Conservation (phyloP, 176 grass and related monocot genomes). For the Luzula sylvatica region DNA sequence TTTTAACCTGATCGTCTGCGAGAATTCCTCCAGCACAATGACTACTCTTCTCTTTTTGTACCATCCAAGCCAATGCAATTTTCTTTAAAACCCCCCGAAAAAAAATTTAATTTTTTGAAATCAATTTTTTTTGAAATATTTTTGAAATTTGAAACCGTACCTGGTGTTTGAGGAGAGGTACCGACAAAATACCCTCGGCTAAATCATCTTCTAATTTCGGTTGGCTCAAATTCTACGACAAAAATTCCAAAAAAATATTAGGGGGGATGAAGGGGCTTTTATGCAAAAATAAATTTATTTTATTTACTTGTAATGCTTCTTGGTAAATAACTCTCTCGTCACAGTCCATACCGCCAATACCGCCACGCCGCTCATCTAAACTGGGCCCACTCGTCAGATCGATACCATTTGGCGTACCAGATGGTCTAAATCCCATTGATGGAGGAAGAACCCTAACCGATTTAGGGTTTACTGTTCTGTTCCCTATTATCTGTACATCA, state of each 20-base stretch:
- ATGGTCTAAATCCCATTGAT: conserved; percentile 23
- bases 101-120: conserved; percentile 6
- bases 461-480: conserved; percentile 23
- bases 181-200: conserved; percentile 61
- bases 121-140: conserved; percentile 13
- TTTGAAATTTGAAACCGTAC: conserved; percentile 17
- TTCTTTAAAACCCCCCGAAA: conserved; percentile 50
- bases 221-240: conserved; percentile 54
- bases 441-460: conserved; percentile 47
- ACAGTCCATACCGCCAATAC: conserved; percentile 31
- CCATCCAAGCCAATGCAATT: conserved; percentile 99
- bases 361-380: conserved; percentile 29
- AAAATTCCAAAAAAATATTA: conserved; percentile 7
- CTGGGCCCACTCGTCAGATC: conserved; percentile 39
- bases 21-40: conserved; percentile 96
- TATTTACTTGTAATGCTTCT: conserved; percentile 81
- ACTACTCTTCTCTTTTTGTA: conserved; percentile 82
- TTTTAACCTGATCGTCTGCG: conserved; percentile 93
- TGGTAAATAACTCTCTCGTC: conserved; percentile 80
- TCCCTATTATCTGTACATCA: conserved; percentile 44
- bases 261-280: conserved; percentile 23
- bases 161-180: conserved; percentile 90
- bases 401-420: conserved; percentile 26
- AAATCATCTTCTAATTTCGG: conserved; percentile 82
- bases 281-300: conserved; percentile 5